A percentile compares a stretch with the other conserved stretches of the same genome.
phyloP scores from a whole-genome alignment of 305 asterid genomes.

The Solanum hybrid region DNA sequence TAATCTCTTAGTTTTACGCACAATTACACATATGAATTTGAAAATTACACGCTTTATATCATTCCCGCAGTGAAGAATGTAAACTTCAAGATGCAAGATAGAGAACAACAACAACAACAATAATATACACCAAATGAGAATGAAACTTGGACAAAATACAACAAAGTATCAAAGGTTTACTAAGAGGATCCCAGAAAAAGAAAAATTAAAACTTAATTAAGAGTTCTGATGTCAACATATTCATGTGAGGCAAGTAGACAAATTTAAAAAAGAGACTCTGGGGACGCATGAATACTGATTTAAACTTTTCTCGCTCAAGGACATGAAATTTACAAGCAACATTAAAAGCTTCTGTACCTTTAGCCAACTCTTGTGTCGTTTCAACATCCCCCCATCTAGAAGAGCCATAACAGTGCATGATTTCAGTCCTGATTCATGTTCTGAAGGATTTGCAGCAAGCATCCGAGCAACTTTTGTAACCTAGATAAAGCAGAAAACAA shows the following conservation, averaged over 20 bases:
- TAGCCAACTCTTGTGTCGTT: slow-evolving; percentile 87
- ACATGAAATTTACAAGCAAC: not conserved
- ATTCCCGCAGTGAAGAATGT: not conserved
- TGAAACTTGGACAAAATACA: not conserved
- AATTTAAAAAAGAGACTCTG: not conserved
- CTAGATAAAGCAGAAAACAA: slow-evolving; percentile 23
- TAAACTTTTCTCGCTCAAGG: not conserved
- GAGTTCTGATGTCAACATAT: not conserved
- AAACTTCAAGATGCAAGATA: not conserved
- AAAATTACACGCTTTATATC: not conserved
- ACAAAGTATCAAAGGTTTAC: not conserved
- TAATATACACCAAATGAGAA: not conserved
- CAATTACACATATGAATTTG: not conserved
- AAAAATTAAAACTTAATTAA: not conserved
- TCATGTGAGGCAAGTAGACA: not conserved
- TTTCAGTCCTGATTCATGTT: slow-evolving; percentile 39
- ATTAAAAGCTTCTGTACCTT: slow-evolving; percentile 35
- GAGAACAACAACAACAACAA: not conserved
- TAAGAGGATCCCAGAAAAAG: not conserved
- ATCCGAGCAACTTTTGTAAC: slow-evolving; percentile 82
- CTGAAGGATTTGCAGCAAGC: slow-evolving; percentile 55
- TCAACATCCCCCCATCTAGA: slow-evolving; percentile 86
- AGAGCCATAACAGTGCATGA: slow-evolving; percentile 88
- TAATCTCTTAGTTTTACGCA: not conserved
- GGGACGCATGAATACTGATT: not conserved